Conservation (phyloP, 2,329 filamentous ascomycete species). For the Chaetomium globosum region DNA sequence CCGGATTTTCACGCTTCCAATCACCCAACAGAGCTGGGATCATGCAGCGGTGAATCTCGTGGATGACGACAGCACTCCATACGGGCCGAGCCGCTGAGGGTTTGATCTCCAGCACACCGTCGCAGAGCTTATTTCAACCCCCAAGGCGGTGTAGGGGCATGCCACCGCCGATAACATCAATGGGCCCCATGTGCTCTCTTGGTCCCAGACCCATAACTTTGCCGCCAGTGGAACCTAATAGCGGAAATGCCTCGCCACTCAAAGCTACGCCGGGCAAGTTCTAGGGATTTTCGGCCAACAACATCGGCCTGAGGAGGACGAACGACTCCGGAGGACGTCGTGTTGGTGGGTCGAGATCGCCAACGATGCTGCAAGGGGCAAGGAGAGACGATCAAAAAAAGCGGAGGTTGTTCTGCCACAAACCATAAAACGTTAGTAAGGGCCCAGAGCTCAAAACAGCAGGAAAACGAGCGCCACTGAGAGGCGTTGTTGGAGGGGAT, state of each 20-base stretch:
- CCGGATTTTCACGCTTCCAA: background rate
- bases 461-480: background rate
- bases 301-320: background rate
- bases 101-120: background rate
- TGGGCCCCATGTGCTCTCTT: background rate
- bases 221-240: background rate
- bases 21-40: background rate
- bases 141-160: background rate
- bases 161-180: background rate
- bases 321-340: background rate
- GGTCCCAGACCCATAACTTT: background rate
- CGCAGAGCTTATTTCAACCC: background rate
- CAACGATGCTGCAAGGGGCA: background rate
- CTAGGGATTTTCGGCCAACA: background rate
- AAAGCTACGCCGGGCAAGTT: background rate
- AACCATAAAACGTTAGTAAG: background rate
- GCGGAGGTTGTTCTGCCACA: background rate
- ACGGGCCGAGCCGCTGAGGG: background rate
- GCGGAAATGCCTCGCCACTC: background rate
- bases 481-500: background rate
- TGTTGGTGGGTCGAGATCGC: background rate
- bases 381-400: background rate
- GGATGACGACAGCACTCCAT: slow-evolving; percentile 1
- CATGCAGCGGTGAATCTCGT: background rate
- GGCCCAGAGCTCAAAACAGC: background rate